A percentile compares a stretch with the other conserved stretches of the same genome.
Conservation (phyloP, 148 eudicot species). For the Camellia lanceoleosa region DNA sequence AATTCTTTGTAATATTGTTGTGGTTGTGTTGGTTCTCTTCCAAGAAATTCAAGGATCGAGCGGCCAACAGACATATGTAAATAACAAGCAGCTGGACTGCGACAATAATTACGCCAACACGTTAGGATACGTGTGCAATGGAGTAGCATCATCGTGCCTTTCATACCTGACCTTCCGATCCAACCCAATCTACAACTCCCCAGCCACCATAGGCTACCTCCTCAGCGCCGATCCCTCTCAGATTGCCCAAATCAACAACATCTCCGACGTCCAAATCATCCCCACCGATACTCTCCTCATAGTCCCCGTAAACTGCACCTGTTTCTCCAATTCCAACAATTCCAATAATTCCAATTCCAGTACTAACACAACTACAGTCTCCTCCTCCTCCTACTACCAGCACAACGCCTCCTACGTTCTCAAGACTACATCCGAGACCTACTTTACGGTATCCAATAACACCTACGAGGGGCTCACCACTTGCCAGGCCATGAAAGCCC, state of each 20-base stretch:
- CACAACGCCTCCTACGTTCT: slow-evolving; percentile 48
- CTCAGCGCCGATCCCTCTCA: slow-evolving; percentile 37
- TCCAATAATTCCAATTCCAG: too few species aligned
- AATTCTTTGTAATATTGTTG: too few species aligned
- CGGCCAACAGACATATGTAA: slow-evolving; percentile 54
- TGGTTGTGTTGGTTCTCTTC: too few species aligned
- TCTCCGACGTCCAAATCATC: slow-evolving; percentile 35
- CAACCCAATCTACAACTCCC: slow-evolving; percentile 33
- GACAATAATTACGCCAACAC: slow-evolving; percentile 27
- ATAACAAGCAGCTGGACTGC: slow-evolving; percentile 65
- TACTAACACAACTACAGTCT: too few species aligned
- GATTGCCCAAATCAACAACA: slow-evolving; percentile 36
- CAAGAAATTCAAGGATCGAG: background rate
- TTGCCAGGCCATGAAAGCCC: slow-evolving; percentile 53
- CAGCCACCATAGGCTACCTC: slow-evolving; percentile 47
- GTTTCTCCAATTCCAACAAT: slow-evolving; percentile 27
- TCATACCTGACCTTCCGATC: slow-evolving; percentile 75
- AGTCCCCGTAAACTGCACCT: slow-evolving; percentile 61
- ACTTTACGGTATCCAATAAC: slow-evolving; percentile 43
- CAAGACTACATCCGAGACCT: slow-evolving; percentile 34
- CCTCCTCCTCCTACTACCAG: slow-evolving; percentile 36
- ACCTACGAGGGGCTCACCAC: slow-evolving; percentile 61
- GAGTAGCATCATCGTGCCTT: slow-evolving; percentile 32
- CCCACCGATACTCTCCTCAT: slow-evolving; percentile 36
- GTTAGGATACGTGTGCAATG: slow-evolving; percentile 57